Evolutionary conservation across 805 yeast species (phyloP).

Genomic region (Yarrowia porcina): DNA sequence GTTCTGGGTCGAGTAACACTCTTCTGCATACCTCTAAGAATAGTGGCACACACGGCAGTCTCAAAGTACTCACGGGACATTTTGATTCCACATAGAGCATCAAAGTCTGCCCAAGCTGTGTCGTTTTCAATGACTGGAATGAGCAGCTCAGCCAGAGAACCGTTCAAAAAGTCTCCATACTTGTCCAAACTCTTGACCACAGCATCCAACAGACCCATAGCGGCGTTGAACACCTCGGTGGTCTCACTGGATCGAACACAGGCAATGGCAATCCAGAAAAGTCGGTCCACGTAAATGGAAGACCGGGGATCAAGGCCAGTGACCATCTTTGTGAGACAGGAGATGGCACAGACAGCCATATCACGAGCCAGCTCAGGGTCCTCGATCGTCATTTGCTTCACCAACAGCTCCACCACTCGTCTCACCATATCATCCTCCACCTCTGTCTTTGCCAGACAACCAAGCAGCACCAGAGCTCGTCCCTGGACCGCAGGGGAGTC

Average conservation of each 20-base stretch:
- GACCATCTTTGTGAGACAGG: constrained; percentile 49
- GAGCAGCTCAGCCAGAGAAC: constrained; percentile 28
- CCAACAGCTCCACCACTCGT: constrained; percentile 36
- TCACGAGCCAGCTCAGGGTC: constrained; percentile 39
- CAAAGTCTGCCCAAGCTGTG: constrained; percentile 28
- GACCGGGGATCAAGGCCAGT: constrained; percentile 50
- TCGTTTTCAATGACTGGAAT: constrained; percentile 26
- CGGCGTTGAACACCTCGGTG: constrained; percentile 30
- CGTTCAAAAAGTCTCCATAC: constrained; percentile 30
- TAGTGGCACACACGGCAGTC: constrained; percentile 30
- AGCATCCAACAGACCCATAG: constrained; percentile 30
- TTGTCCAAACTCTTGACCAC: constrained; percentile 30
- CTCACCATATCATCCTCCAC: constrained; percentile 54
- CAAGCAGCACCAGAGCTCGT: constrained; percentile 56
- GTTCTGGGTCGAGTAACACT: constrained; percentile 31
- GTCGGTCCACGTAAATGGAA: constrained; percentile 43
- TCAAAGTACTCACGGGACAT: constrained; percentile 32
- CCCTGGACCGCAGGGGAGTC: constrained; percentile 47
- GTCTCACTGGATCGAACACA: constrained; percentile 21
- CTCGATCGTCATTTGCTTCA: constrained; percentile 26
- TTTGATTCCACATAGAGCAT: constrained; percentile 26
- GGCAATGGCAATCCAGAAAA: constrained; percentile 47
- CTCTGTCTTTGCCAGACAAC: constrained; percentile 62
- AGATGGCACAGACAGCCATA: constrained; percentile 42
- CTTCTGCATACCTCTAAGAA: constrained; percentile 33